Base-by-base conservation (phyloP, 2,329 filamentous ascomycete genomes). In the Botrytis medusae region DNA sequence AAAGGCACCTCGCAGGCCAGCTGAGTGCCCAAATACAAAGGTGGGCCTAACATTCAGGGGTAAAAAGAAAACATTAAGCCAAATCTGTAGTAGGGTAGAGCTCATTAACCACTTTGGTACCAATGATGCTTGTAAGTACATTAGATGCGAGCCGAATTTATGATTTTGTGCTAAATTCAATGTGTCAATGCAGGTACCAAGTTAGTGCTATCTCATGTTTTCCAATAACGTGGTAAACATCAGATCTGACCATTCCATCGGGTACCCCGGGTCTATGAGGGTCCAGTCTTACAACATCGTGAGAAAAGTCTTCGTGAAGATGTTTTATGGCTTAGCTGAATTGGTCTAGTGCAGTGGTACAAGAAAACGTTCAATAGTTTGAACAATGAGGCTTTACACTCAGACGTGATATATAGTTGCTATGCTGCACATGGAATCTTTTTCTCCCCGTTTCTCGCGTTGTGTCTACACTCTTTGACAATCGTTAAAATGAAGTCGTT, bases 11-110 rank as follows among this genome's bases (percentile, higher is more conserved):
- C 22, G 65, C 65, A n/a, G 48, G 18, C 34, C 65, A 42, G 65
- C 48, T 59, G 65, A 69, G 48, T 29, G 48, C 48, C 51, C 22
- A 44, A 59, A 69, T 40, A 16, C 16, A 69, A 34, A 59, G 48
- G 65, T 69, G 65, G 48, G n/a, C 51, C 9, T 48, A 59, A 69
- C 44, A 69, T 69, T 69, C 48, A 69, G 48, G 48, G 51, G 48
- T 25, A 5, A 32, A 14, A 37, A 10, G 63, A 67, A 22, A 29
- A 25, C 14, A 22, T 42, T 59, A 69, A 22, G 46, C 65, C 37
- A 59, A 42, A 57, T 32, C n/a, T 25, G 48, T 59, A 7, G n/a
- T 59, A 59, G 48, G 6, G 44, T 32, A 25, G 7, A 32, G n/a
- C 40, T 32, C 32, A 42, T 42, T 44, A 42, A 54, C 64, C 29